These are phyloP conservation scores for Tulasnella sp. DNA, from an alignment of 768 basidiomycete species.

Conservation along the genomic window DNA sequence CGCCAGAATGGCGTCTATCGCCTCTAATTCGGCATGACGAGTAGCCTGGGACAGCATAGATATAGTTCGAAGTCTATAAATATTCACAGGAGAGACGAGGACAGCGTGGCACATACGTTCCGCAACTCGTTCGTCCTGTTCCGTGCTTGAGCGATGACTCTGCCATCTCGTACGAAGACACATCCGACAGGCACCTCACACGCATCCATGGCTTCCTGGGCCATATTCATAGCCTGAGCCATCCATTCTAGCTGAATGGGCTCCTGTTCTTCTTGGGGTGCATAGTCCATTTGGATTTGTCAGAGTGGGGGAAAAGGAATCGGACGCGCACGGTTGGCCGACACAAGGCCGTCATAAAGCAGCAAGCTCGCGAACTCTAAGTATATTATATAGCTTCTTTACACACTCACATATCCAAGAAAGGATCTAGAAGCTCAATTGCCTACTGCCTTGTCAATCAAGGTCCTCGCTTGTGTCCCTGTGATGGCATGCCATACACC, in stretches of 20 bases:
- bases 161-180: slow-evolving; percentile 74
- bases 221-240: slow-evolving; percentile 76
- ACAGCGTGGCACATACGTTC: slow-evolving; percentile 47
- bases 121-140: slow-evolving; percentile 91
- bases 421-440: neutral
- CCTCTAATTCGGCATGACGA: slow-evolving; percentile 93
- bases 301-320: too few species aligned
- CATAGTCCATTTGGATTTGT: slow-evolving; percentile 18
- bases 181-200: slow-evolving; percentile 96
- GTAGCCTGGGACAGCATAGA: slow-evolving; percentile 66
- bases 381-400: neutral
- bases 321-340: too few species aligned
- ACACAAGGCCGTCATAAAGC: neutral
- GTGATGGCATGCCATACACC: slow-evolving; percentile 61
- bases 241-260: slow-evolving; percentile 50
- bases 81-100: neutral
- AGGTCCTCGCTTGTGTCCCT: slow-evolving; percentile 38
- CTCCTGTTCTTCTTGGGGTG: slow-evolving; percentile 29
- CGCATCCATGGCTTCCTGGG: slow-evolving; percentile 65
- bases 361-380: too few species aligned
- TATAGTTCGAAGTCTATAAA: neutral
- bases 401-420: neutral
- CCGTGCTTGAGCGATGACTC: slow-evolving; percentile 71
- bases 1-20: slow-evolving; percentile 78
- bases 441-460: slow-evolving; percentile 43